These are phyloP conservation scores for Candida suzukii DNA, from an alignment of 805 yeast species.

Conservation along the genomic window DNA sequence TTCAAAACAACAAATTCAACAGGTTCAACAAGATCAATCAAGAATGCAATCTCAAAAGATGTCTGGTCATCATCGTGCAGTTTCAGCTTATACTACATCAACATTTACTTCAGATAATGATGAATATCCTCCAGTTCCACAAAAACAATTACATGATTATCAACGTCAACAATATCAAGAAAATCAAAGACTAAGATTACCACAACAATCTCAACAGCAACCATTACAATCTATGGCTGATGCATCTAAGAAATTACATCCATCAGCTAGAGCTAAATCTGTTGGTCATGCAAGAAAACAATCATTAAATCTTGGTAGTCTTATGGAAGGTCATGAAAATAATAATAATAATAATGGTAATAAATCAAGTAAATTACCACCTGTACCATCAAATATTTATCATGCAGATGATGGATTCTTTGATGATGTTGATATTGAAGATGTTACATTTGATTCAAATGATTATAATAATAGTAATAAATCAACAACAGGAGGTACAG, in stretches of 20 bases:
- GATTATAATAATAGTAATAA: neutral
- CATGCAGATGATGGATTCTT: constrained; percentile 45
- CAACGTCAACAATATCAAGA: constrained; percentile 17
- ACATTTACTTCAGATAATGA: constrained; percentile 13
- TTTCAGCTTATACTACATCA: constrained; percentile 29
- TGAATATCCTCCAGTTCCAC: constrained; percentile 2
- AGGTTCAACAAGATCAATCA: constrained; percentile 12
- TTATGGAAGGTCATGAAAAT: constrained; percentile 1
- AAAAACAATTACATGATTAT: constrained; percentile 7
- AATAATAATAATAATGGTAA: neutral
- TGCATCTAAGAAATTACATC: constrained; percentile 41
- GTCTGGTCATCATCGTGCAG: constrained; percentile 25
- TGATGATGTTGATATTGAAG: constrained; percentile 46
- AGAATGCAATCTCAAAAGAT: neutral
- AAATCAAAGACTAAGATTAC: constrained; percentile 5
- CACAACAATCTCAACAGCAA: constrained; percentile 5
- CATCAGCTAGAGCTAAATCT: constrained; percentile 83
- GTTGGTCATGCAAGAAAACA: constrained; percentile 74
- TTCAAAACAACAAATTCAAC: constrained; percentile 21
- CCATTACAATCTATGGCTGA: constrained; percentile 24
- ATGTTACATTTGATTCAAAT: constrained; percentile 17
- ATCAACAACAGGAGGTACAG: neutral
- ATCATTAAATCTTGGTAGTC: constrained; percentile 31
- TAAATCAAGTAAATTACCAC: constrained; percentile 30
- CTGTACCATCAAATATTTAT: constrained; percentile 35